Evolutionary conservation across 805 yeast genomes (phyloP).

Genomic region (Saccharomycopsis amapae): DNA sequence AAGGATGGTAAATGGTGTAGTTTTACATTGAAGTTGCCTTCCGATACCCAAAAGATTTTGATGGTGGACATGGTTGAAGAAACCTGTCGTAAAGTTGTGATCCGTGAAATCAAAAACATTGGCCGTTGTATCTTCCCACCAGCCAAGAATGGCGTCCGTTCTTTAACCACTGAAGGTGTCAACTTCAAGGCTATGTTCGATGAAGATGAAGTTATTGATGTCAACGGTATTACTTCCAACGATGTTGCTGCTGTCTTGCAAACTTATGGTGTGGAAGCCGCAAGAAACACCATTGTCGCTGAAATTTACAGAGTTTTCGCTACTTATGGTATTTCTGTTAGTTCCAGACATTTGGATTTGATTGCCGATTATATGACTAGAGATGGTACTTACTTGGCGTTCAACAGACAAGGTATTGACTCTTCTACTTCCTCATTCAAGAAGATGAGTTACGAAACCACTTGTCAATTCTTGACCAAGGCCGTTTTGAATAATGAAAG

Average conservation of each 20-base stretch:
- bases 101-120: conserved; percentile 83
- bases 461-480: conserved; percentile 93
- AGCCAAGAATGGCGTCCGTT: conserved; percentile 63
- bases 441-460: conserved; percentile 99
- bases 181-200: conserved; percentile 98
- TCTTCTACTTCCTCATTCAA: conserved; percentile 90
- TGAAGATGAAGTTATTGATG: conserved; percentile 86
- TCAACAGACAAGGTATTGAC: conserved; percentile 98
- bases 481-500: conserved; percentile 89
- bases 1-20: conserved; percentile 86
- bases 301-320: conserved; percentile 95
- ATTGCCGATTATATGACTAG: conserved; percentile 99
- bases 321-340: conserved; percentile 90
- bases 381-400: conserved; percentile 94
- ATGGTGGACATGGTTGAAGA: conserved; percentile 97
- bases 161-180: conserved; percentile 94
- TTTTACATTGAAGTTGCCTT: conserved; percentile 74
- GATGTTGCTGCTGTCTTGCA: conserved; percentile 85
- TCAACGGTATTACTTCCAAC: conserved; percentile 83
- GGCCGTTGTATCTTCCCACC: conserved; percentile 88
- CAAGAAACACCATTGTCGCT: conserved; percentile 92
- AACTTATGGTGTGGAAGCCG: conserved; percentile 98
- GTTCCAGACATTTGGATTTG: conserved; percentile 88
- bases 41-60: conserved; percentile 83
- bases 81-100: conserved; percentile 82